Evolutionary conservation across 2,329 filamentous ascomycete species (phyloP).

Genomic region (Trichoderma koningiopsis): DNA sequence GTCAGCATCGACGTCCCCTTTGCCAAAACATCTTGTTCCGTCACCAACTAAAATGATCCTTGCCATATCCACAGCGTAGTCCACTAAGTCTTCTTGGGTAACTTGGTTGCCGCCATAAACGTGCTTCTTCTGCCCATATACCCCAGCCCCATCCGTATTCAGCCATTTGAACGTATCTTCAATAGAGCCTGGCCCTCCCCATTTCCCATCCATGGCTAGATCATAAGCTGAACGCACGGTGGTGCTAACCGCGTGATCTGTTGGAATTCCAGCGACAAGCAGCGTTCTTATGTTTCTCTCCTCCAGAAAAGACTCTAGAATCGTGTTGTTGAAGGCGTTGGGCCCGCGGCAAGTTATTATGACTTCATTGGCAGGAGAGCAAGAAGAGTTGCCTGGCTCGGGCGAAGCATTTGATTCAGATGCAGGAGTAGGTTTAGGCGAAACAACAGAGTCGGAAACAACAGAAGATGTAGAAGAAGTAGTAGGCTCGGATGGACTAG

Average conservation of each 20-base stretch:
- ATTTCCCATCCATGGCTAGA: constrained; percentile 26
- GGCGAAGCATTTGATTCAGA: background rate
- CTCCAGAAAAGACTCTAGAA: constrained; percentile 19
- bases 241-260: constrained; percentile 27
- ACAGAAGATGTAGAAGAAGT: background rate
- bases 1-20: constrained; percentile 26
- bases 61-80: constrained; percentile 26
- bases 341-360: constrained; percentile 15
- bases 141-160: constrained; percentile 24
- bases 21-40: constrained; percentile 25
- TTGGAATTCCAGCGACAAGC: constrained; percentile 24
- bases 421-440: background rate
- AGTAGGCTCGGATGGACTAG: background rate
- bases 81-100: background rate
- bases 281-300: constrained; percentile 26
- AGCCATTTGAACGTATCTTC: constrained; percentile 16
- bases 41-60: constrained; percentile 27
- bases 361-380: background rate
- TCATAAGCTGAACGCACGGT: constrained; percentile 27
- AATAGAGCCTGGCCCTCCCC: constrained; percentile 27
- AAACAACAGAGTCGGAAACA: background rate
- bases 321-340: constrained; percentile 25
- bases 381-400: background rate
- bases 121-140: constrained; percentile 13
- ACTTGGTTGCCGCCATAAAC: background rate